These are phyloP conservation scores for Coemansia sp. DNA, from an alignment of 192 early-diverging fungal genomes.

Conservation along the genomic window DNA sequence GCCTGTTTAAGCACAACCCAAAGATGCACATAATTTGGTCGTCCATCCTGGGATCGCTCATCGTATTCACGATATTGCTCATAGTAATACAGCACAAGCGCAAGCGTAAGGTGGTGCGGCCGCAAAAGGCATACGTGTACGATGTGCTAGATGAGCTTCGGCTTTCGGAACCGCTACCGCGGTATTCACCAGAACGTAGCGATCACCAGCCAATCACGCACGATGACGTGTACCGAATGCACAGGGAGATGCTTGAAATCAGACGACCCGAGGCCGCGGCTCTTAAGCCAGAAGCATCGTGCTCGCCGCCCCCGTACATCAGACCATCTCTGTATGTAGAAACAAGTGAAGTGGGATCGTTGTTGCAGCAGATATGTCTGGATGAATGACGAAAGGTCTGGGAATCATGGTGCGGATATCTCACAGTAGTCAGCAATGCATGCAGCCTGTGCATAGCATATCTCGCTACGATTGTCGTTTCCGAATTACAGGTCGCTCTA, in stretches of 20 bases:
- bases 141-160: slow-evolving; percentile 6
- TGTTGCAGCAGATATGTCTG: too few relatives aligned
- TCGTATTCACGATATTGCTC: not conserved
- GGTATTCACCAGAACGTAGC: slow-evolving; percentile 22
- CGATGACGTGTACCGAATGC: not conserved
- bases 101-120: not conserved
- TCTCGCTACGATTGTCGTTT: too few relatives aligned
- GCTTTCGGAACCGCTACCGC: slow-evolving; percentile 26
- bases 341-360: too few relatives aligned
- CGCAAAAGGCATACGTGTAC: not conserved
- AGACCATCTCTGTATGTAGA: not conserved
- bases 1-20: slow-evolving; percentile 17
- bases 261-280: not conserved
- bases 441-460: too few relatives aligned
- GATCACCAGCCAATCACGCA: slow-evolving; percentile 1
- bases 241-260: not conserved
- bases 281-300: not conserved
- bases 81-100: not conserved
- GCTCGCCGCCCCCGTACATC: slow-evolving; percentile 8
- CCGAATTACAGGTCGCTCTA: too few relatives aligned
- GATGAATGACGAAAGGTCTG: too few relatives aligned
- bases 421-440: too few relatives aligned
- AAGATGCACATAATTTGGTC: slow-evolving; percentile 23
- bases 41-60: not conserved
- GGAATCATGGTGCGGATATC: too few relatives aligned